Evolutionary conservation across 1,284 basidiomycete species (phyloP).

Genomic region (Xerocomus minutiporus): DNA sequence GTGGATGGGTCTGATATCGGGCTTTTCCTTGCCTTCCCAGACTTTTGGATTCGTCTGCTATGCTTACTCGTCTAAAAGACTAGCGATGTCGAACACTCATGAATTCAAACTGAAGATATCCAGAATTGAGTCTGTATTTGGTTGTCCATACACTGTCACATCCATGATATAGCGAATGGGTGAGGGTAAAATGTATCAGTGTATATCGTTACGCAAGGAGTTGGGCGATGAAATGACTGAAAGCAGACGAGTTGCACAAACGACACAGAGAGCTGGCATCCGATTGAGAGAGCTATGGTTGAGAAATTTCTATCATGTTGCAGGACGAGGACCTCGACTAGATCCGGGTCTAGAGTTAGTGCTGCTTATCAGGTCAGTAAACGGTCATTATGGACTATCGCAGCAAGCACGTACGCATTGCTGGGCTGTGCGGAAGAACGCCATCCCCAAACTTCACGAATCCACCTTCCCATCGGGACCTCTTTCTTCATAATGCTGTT

Average conservation of each 20-base stretch:
- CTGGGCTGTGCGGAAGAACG: slow-evolving; percentile 30
- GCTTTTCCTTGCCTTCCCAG: neutral
- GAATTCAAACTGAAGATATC: slow-evolving; percentile 1
- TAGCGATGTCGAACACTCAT: neutral
- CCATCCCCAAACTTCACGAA: slow-evolving; percentile 88
- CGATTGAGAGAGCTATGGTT: neutral
- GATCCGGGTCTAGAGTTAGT: slow-evolving; percentile 39
- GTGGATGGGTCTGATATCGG: neutral
- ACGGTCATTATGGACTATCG: neutral
- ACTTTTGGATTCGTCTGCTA: neutral
- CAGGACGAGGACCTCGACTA: slow-evolving; percentile 31
- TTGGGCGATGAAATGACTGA: slow-evolving; percentile 10
- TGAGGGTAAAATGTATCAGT: slow-evolving; percentile 17
- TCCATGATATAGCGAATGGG: slow-evolving; percentile 13
- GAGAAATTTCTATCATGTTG: slow-evolving; percentile 23
- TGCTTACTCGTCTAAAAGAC: neutral
- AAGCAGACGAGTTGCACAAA: slow-evolving; percentile 20
- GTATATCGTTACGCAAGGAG: slow-evolving; percentile 19
- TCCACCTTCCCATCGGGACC: slow-evolving; percentile 87
- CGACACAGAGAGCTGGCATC: slow-evolving; percentile 9
- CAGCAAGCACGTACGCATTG: slow-evolving; percentile 16
- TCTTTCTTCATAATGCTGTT: slow-evolving; percentile 73
- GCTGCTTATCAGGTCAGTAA: slow-evolving; percentile 4
- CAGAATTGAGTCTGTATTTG: slow-evolving; percentile 9
- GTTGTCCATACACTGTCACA: slow-evolving; percentile 20